These are phyloP conservation scores for Camillea tinctor DNA, from an alignment of 2,329 filamentous ascomycete genomes.

Conservation along the genomic window DNA sequence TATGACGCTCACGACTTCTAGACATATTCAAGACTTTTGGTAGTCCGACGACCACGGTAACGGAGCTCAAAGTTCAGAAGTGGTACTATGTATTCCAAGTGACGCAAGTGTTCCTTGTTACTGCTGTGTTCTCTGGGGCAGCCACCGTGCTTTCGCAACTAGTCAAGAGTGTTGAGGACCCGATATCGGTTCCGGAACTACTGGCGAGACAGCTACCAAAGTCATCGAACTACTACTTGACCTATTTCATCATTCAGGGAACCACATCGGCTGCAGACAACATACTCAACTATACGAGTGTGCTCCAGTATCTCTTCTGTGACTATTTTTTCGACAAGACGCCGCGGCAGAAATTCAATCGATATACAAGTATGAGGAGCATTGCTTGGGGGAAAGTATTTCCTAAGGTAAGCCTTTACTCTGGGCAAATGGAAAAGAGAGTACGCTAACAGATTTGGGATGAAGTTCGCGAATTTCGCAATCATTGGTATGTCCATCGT, in stretches of 20 bases:
- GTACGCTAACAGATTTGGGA: slow-evolving; percentile 5
- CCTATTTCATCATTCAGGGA: slow-evolving; percentile 75
- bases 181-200: slow-evolving; percentile 41
- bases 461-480: slow-evolving; percentile 33
- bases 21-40: slow-evolving; percentile 70
- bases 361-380: slow-evolving; percentile 59
- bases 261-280: slow-evolving; percentile 65
- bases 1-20: slow-evolving; percentile 27
- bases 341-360: slow-evolving; percentile 67
- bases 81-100: slow-evolving; percentile 81
- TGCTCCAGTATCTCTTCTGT: slow-evolving; percentile 62
- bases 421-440: slow-evolving; percentile 41
- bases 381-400: slow-evolving; percentile 70
- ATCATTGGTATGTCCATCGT: slow-evolving; percentile 28
- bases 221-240: slow-evolving; percentile 75
- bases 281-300: slow-evolving; percentile 59
- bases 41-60: slow-evolving; percentile 65
- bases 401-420: slow-evolving; percentile 54
- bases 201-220: slow-evolving; percentile 64
- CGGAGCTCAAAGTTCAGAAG: slow-evolving; percentile 76
- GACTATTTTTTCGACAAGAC: slow-evolving; percentile 68
- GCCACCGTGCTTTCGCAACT: slow-evolving; percentile 29
- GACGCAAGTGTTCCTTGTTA: slow-evolving; percentile 80
- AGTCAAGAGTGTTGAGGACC: slow-evolving; percentile 25
- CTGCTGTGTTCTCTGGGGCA: slow-evolving; percentile 69